These are phyloP conservation scores for Suillus americanus DNA, from an alignment of 768 basidiomycete genomes.

Conservation along the genomic window DNA sequence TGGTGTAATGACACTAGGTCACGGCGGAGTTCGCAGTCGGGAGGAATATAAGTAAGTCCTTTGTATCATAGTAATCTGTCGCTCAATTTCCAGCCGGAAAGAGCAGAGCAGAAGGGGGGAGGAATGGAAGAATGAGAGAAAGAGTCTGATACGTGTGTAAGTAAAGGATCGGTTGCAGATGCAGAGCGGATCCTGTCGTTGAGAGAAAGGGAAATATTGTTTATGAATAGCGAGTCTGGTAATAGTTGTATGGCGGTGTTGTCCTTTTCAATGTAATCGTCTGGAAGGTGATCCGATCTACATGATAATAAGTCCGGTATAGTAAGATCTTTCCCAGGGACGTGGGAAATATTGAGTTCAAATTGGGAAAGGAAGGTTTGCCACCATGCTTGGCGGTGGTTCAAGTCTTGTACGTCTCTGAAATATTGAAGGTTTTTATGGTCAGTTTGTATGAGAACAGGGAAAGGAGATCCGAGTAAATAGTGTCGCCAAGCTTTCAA, in stretches of 20 bases:
- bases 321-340: conserved; percentile 10
- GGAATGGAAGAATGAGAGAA: background rate
- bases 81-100: background rate
- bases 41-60: background rate
- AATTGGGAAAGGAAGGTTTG: background rate
- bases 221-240: too few species aligned
- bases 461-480: conserved; percentile 29
- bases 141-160: too few species aligned
- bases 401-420: conserved; percentile 13
- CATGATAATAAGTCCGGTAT: background rate
- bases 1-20: background rate
- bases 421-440: conserved; percentile 21
- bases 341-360: accelerated
- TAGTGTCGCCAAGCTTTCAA: conserved; percentile 26
- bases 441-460: conserved; percentile 34
- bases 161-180: too few species aligned
- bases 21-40: too few species aligned
- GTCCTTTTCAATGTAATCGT: background rate
- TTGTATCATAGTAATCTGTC: background rate
- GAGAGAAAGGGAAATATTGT: too few species aligned
- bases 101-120: background rate
- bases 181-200: too few species aligned
- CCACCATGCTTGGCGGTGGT: conserved; percentile 36
- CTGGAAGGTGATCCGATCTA: background rate
- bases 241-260: too few species aligned